Conservation (phyloP, 2,329 filamentous ascomycete genomes). For the Thielaviopsis punctulata region DNA sequence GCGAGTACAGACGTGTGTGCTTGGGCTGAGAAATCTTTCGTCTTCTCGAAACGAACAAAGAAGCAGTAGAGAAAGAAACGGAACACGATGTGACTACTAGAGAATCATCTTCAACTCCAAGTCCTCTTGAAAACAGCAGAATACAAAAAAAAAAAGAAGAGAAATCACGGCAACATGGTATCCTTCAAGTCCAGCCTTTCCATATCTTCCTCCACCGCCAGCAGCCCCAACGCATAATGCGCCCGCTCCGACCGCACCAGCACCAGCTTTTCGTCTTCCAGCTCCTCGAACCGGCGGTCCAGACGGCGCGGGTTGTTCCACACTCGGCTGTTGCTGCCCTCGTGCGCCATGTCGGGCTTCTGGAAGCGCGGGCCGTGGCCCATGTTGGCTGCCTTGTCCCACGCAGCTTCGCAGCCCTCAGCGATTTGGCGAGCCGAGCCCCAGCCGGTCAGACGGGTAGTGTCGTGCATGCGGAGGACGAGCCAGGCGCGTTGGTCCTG, state of each 20-base stretch:
- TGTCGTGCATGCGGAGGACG: slow-evolving; percentile 54
- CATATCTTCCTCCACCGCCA: slow-evolving; percentile 64
- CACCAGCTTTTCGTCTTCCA: slow-evolving; percentile 31
- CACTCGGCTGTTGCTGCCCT: slow-evolving; percentile 16
- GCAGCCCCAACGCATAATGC: slow-evolving; percentile 61
- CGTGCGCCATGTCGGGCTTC: slow-evolving; percentile 21
- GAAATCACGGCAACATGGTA: slow-evolving; percentile 11
- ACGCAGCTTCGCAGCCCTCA: slow-evolving; percentile 66
- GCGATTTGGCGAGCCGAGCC: slow-evolving; percentile 69
- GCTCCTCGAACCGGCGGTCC: slow-evolving; percentile 32
- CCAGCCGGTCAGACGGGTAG: slow-evolving; percentile 72
- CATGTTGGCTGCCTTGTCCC: slow-evolving; percentile 57
- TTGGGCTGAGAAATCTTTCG: background rate
- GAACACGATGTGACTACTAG: background rate
- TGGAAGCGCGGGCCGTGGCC: slow-evolving; percentile 61
- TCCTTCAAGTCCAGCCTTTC: slow-evolving; percentile 40
- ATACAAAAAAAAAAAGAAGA: background rate
- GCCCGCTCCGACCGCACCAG: slow-evolving; percentile 45
- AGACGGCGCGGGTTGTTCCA: slow-evolving; percentile 35
- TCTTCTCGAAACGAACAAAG: background rate
- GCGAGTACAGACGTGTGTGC: background rate
- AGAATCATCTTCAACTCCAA: no score
- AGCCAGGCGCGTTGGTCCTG: slow-evolving; percentile 60
- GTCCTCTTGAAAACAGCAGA: background rate
- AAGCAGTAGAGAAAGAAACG: background rate